Conservation (phyloP, 495 filamentous ascomycete species). For the Penicillium lividum region DNA sequence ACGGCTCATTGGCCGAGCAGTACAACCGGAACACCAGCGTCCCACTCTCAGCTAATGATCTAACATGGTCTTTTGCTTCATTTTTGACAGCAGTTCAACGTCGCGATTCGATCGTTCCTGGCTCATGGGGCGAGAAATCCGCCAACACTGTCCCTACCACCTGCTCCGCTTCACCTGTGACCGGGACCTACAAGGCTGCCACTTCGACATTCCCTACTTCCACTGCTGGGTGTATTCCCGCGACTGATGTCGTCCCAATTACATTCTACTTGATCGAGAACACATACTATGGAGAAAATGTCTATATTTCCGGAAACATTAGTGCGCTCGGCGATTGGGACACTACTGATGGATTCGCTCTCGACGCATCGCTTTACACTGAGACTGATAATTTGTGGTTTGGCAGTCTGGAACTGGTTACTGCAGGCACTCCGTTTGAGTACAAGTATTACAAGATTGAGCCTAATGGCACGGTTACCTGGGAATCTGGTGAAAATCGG, state of each 20-base stretch:
- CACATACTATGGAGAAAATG: constrained; percentile 17
- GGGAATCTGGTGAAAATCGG: constrained; percentile 12
- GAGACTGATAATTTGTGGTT: constrained; percentile 14
- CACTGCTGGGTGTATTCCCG: constrained; percentile 9
- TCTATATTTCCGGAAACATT: constrained; percentile 10
- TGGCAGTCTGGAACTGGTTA: constrained; percentile 11
- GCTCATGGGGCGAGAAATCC: constrained; percentile 24
- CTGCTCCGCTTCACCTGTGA: constrained; percentile 24
- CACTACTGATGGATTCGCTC: constrained; percentile 7
- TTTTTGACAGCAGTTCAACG: constrained; percentile 38
- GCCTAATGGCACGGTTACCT: constrained; percentile 10
- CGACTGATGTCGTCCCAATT: constrained; percentile 9
- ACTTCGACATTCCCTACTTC: constrained; percentile 15
- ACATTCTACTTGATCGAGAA: constrained; percentile 17
- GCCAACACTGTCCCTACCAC: constrained; percentile 22
- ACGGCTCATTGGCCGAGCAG: constrained; percentile 58
- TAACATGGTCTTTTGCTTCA: constrained; percentile 51
- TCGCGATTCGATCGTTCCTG: constrained; percentile 17
- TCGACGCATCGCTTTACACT: constrained; percentile 13
- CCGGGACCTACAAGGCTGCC: constrained; percentile 21
- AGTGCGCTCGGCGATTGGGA: constrained; percentile 8
- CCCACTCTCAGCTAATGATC: constrained; percentile 49
- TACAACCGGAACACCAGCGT: constrained; percentile 50
- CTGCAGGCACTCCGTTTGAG: constrained; percentile 13
- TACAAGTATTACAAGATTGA: constrained; percentile 20